A percentile compares a stretch with the other conserved stretches of the same genome.
Conservation (phyloP, 2,329 filamentous ascomycete species). For the Epichloe gansuensis region DNA sequence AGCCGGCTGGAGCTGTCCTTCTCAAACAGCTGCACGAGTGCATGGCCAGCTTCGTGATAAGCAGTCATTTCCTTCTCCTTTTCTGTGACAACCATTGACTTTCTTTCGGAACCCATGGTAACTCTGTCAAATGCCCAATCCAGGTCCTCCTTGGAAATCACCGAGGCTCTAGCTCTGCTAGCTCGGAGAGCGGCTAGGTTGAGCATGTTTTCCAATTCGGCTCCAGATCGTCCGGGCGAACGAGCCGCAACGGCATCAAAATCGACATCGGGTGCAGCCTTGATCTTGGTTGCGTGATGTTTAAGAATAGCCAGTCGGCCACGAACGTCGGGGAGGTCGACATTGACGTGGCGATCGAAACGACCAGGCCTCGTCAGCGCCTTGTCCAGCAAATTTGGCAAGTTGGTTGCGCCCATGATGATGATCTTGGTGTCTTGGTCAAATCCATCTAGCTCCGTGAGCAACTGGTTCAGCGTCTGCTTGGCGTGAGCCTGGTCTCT, state of each 20-base stretch:
- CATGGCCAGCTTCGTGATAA: constrained; percentile 92
- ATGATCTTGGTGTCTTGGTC: constrained; percentile 91
- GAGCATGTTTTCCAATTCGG: constrained; percentile 90
- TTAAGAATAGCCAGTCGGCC: constrained; percentile 86
- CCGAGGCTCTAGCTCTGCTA: constrained; percentile 68
- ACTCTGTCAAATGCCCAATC: constrained; percentile 99
- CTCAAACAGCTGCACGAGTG: constrained; percentile 75
- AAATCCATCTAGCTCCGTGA: constrained; percentile 95
- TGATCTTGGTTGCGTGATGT: constrained; percentile 88
- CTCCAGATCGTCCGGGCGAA: constrained; percentile 85
- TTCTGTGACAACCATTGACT: constrained; percentile 76
- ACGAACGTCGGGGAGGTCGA: constrained; percentile 82
- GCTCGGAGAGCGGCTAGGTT: constrained; percentile 93
- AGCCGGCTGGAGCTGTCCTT: constrained; percentile 59
- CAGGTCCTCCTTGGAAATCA: constrained; percentile 68
- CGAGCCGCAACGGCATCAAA: constrained; percentile 71
- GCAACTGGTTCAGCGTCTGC: constrained; percentile 91
- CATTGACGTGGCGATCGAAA: constrained; percentile 85
- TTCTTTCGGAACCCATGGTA: constrained; percentile 88
- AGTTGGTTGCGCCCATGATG: constrained; percentile 92
- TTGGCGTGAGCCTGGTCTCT: constrained; percentile 90
- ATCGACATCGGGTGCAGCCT: constrained; percentile 68
- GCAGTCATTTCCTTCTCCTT: constrained; percentile 95
- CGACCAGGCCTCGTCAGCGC: constrained; percentile 86
- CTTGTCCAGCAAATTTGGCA: constrained; percentile 87